A percentile compares a stretch with the other conserved stretches of the same genome.
phyloP scores from a whole-genome alignment of 768 basidiomycete species.

The Lyophyllum shimeji region DNA sequence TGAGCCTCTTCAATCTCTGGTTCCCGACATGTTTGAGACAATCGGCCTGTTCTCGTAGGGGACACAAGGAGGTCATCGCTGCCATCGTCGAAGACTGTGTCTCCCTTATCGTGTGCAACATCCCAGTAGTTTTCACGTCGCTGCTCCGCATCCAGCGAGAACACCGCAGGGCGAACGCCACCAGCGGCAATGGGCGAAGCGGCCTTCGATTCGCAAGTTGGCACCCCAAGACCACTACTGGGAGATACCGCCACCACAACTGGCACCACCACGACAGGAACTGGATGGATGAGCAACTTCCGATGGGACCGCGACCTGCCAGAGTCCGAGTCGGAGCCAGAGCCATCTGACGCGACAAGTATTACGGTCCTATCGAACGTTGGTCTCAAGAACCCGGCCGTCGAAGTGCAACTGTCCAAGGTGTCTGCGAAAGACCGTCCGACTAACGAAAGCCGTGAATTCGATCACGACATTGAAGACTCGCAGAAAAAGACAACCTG shows the following conservation, averaged over 20 bases:
- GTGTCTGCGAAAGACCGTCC: neutral
- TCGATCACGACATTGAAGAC: neutral
- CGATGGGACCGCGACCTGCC: conserved; percentile 12
- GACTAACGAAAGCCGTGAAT: neutral
- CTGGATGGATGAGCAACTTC: conserved; percentile 11
- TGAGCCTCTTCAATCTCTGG: neutral
- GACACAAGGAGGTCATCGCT: conserved; percentile 30
- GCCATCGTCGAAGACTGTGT: conserved; percentile 42
- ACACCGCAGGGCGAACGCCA: neutral
- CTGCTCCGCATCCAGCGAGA: conserved; percentile 19
- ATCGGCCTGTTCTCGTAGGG: conserved; percentile 7
- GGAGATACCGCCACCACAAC: neutral
- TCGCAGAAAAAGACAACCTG: neutral
- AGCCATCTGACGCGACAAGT: neutral
- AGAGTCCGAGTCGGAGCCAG: neutral
- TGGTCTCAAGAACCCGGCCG: neutral
- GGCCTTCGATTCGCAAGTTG: conserved; percentile 11
- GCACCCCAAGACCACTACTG: neutral
- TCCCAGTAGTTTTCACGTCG: conserved; percentile 37
- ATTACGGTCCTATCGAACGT: neutral
- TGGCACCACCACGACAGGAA: neutral
- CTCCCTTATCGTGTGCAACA: conserved; percentile 38
- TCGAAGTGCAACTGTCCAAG: conserved; percentile 10
- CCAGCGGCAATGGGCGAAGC: neutral
- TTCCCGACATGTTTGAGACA: too few species aligned